Base-by-base conservation (phyloP, 2,329 filamentous ascomycete species). In the Stagonosporopsis chrysanthemi region DNA sequence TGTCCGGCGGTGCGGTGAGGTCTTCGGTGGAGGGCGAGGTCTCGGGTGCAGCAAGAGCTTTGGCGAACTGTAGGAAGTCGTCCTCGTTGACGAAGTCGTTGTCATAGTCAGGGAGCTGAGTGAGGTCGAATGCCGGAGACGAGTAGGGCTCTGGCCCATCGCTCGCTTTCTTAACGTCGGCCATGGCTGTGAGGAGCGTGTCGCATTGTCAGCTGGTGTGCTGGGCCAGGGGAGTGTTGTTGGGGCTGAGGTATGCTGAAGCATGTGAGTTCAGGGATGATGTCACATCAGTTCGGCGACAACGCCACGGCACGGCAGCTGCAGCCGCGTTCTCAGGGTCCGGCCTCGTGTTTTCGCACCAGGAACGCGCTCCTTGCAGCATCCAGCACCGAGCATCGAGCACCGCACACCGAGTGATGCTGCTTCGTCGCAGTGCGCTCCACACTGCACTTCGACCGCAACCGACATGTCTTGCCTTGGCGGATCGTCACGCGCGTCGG, bases 41-140 rank as follows among this genome's bases (percentile, higher is more conserved):
- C 60, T 96, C 92, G 0, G 93, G 92, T 1, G 90, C 91, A n/a
- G 87, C 85, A 8, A 97, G 84, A 7, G 94, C 94, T 57, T 85
- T 86, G 59, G 90, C 88, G 75, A 98, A 98, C 52, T 90, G 88
- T 35, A 85, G 82, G 29, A 97, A 81, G 71, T 96, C 89, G 57
- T 86, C 86, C 38, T 88, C 81, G 41, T 84, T 78, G 66, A 96
- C 82, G 73, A 97, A 97, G 54, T 95, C 87, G 69, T 84, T 83
- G 74, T 93, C 85, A 75, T 83, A 86, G 76, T 97, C 92, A n/a
- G 92, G 93, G 19, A 97, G 83, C 35, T 79, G 80, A 15, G 83
- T 82, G 59, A 84, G 81, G 75, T 95, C 89, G 78, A 89, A 92
- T 42, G 84, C 85, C 63, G 88, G 82, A 38, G 80, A 72, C 5